These are phyloP conservation scores for Schoenoplectus tabernaemontani DNA, from an alignment of 202 grass and related monocot genomes.

Conservation along the genomic window DNA sequence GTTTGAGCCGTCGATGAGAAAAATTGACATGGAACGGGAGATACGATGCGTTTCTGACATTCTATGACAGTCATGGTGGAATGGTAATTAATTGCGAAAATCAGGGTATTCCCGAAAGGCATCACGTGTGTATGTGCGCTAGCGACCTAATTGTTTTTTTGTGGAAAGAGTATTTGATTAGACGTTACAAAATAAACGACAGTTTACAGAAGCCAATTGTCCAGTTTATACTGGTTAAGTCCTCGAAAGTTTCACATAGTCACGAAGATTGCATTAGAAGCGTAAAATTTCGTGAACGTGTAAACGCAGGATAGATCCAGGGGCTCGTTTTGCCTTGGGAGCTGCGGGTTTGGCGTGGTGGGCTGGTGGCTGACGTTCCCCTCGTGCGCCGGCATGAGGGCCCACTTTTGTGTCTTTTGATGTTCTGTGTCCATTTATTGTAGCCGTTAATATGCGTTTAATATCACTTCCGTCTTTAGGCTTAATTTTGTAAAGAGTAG, in stretches of 20 bases:
- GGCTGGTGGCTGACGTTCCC: constrained; percentile 19
- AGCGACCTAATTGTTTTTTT: constrained; percentile 13
- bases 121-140: constrained; percentile 20
- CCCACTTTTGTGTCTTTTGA: neutral
- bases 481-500: no score
- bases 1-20: neutral
- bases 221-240: neutral
- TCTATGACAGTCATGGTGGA: neutral
- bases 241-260: neutral
- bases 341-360: constrained; percentile 4
- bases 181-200: neutral
- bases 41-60: constrained; percentile 19
- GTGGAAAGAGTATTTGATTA: no score
- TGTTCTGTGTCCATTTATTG: neutral
- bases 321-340: neutral
- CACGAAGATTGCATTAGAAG: no score
- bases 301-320: neutral
- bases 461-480: no score
- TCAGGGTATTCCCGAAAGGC: neutral
- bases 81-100: neutral
- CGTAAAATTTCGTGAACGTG: neutral
- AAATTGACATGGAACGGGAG: neutral
- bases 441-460: no score
- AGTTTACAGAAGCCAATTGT: neutral
- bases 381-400: constrained; percentile 34